These are phyloP conservation scores for Rubia tinctorum DNA, from an alignment of 305 asterid species.

Conservation along the genomic window DNA sequence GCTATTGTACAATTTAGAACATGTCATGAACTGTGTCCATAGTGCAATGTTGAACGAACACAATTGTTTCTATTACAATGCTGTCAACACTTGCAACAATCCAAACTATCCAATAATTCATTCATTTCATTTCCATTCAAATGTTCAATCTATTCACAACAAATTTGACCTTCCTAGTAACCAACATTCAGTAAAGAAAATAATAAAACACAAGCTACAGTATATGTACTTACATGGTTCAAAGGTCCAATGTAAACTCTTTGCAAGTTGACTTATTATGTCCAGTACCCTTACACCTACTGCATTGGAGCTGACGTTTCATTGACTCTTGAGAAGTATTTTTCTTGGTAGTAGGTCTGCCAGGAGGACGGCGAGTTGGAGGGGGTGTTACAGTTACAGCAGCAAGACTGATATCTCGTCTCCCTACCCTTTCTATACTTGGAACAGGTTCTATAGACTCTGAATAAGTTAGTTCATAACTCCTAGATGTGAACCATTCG, in stretches of 20 bases:
- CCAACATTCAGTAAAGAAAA: constrained; percentile 10
- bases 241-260: constrained; percentile 59
- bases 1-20: constrained; percentile 33
- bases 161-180: neutral
- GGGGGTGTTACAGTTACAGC: constrained; percentile 82
- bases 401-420: constrained; percentile 41
- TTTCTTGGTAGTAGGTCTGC: constrained; percentile 81
- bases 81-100: neutral
- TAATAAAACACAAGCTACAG: neutral
- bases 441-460: constrained; percentile 62
- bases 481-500: constrained; percentile 58
- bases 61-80: neutral
- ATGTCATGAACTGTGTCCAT: neutral
- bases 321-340: constrained; percentile 53
- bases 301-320: constrained; percentile 84
- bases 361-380: constrained; percentile 96
- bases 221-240: constrained; percentile 33
- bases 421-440: constrained; percentile 40
- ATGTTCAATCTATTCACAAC: neutral
- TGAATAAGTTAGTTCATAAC: constrained; percentile 71
- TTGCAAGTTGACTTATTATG: constrained; percentile 96
- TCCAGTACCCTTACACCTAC: constrained; percentile 91
- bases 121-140: neutral
- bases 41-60: neutral
- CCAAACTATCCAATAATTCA: neutral